Evolutionary conservation across 2,329 filamentous ascomycete genomes (phyloP), one percentile per base, ranked within the genome.

Genomic region (Orbilia ellipsospora): DNA sequence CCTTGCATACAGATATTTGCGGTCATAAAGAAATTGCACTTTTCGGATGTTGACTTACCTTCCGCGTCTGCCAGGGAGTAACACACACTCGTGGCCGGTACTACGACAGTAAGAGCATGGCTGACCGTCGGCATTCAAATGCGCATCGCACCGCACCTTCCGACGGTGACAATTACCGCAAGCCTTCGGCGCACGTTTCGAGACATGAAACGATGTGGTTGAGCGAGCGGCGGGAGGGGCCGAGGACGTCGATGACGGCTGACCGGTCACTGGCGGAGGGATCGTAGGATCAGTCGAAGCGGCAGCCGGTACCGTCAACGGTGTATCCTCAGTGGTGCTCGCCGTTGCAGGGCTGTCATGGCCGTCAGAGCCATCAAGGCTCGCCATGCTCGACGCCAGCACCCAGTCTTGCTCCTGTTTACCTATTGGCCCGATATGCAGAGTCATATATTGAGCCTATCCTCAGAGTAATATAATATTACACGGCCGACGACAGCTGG

Each of bases 111-210:
- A 75, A 8, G 72, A 75, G 31, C 72, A 75, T 7, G 72, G 72
- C 16, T 68, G 70, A 28, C 72, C 72, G 15, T 75, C 72, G 12
- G 72, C 64, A 56, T 75, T 75, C 59, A 75, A 50, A 48, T 75
- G 72, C 10, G 72, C 72, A 60, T 75, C 72, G 28, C 72, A 75
- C 16, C 72, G 72, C 13, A 75, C 72, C 15, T 75, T 75, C 31
- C 72, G 72, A 63, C 72, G 72, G 20, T 75, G 72, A 31, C 72
- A 75, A 56, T 75, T 75, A 12, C 72, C 72, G 64, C 72, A 75
- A 1, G 72, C 72, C 42, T 75, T 75, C 2, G 72, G 72, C 59
- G 72, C 72, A 68, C 72, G 72, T 28, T 75, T 75, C n/a, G 64
- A 75, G 42, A 69, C 59, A 54, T 75, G 70, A 52, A 75, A 75